Conservation (phyloP, 768 basidiomycete genomes). For the Glaciozyma antarctica region DNA sequence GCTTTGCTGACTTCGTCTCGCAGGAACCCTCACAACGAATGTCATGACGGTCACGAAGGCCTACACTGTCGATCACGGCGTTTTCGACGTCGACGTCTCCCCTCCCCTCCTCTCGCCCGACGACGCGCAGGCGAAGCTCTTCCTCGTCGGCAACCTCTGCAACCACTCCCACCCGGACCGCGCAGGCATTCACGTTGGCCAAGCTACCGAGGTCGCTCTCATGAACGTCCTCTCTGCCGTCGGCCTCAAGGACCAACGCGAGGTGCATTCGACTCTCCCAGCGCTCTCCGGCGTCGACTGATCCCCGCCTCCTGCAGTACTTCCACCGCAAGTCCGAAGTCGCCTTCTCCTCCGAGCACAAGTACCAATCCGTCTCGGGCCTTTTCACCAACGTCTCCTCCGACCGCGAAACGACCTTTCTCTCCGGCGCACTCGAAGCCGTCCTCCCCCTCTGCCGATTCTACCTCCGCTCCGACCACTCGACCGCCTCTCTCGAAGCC, state of each 20-base stretch:
- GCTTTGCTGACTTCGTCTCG: not conserved
- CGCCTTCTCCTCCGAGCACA: constrained; percentile 86
- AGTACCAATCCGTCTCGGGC: constrained; percentile 86
- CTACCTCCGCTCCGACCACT: constrained; percentile 82
- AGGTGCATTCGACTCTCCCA: constrained; percentile 44
- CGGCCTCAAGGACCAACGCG: constrained; percentile 58
- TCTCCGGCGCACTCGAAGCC: constrained; percentile 84
- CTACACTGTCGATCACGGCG: constrained; percentile 72
- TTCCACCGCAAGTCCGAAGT: constrained; percentile 52
- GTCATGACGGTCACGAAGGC: constrained; percentile 87
- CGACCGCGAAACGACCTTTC: constrained; percentile 65
- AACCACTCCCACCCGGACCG: constrained; percentile 76
- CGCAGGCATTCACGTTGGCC: constrained; percentile 66
- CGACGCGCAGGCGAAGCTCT: constrained; percentile 52
- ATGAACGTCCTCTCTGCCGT: constrained; percentile 66
- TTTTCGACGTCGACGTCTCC: constrained; percentile 53
- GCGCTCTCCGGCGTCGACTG: not conserved
- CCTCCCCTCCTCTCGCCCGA: constrained; percentile 40
- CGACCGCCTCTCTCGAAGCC: constrained; percentile 67
- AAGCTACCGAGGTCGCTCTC: constrained; percentile 86
- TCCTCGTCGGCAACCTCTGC: constrained; percentile 77
- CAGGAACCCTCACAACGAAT: constrained; percentile 85
- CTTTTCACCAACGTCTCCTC: constrained; percentile 35
- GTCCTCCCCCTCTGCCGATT: constrained; percentile 76
- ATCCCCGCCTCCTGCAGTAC: constrained; percentile 24